A percentile compares a stretch with the other conserved stretches of the same genome.
Evolutionary conservation across 805 yeast genomes (phyloP).

Genomic region (Brettanomyces custersianus): DNA sequence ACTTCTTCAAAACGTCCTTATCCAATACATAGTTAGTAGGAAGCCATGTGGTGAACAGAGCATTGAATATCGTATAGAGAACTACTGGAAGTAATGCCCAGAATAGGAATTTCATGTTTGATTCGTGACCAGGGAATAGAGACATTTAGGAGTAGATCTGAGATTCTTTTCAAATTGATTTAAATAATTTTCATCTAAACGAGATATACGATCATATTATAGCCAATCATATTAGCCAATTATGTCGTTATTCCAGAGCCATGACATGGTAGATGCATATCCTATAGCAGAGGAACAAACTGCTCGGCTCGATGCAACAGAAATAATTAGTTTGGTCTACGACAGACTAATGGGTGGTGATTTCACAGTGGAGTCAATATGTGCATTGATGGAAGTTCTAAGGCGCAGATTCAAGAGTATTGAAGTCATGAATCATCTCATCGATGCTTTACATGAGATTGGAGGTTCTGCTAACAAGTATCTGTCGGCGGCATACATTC

Average conservation of each 20-base stretch:
- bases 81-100: slow-evolving; percentile 18
- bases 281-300: background rate
- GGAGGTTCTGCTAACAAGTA: slow-evolving; percentile 1
- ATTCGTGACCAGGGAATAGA: too few relatives aligned
- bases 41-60: slow-evolving; percentile 51
- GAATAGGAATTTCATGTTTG: slow-evolving; percentile 8
- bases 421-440: background rate
- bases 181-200: too few relatives aligned
- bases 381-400: slow-evolving; percentile 1
- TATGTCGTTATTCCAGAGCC: background rate
- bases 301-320: background rate
- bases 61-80: slow-evolving; percentile 28
- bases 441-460: background rate
- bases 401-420: background rate
- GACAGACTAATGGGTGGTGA: background rate
- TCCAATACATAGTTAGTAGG: slow-evolving; percentile 70
- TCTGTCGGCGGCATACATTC: slow-evolving; percentile 7
- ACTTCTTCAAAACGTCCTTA: slow-evolving; percentile 43
- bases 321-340: background rate
- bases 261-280: background rate
- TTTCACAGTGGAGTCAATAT: background rate
- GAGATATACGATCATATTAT: too few relatives aligned
- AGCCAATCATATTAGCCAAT: too few relatives aligned
- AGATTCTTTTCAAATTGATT: too few relatives aligned
- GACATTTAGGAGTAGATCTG: background rate